phyloP scores from a whole-genome alignment of 1,139 yeast genomes.

The Scheffersomyces stambukii region DNA sequence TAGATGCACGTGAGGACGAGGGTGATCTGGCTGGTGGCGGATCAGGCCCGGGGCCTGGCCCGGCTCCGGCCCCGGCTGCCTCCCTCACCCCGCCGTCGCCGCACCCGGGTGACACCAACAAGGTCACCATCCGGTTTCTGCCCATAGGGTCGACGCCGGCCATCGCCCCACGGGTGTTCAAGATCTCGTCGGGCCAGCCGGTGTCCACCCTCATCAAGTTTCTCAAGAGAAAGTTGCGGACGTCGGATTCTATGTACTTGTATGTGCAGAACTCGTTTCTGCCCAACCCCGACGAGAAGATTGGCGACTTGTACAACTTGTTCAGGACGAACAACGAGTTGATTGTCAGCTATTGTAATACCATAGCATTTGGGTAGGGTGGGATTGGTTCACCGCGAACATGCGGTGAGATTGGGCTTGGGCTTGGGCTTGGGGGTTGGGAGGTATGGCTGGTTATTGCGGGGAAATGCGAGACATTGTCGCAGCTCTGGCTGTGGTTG shows the following conservation, averaged over 20 bases:
- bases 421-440: too few species aligned
- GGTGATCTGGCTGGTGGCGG: not conserved
- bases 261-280: slow-evolving; percentile 59
- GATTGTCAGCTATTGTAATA: slow-evolving; percentile 50
- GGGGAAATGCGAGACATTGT: too few species aligned
- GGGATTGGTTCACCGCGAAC: too few species aligned
- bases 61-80: slow-evolving; percentile 1
- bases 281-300: slow-evolving; percentile 55
- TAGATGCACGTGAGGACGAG: not conserved
- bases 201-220: slow-evolving; percentile 45
- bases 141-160: slow-evolving; percentile 57
- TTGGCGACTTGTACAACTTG: slow-evolving; percentile 42
- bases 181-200: slow-evolving; percentile 43
- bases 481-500: too few species aligned
- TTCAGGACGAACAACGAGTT: slow-evolving; percentile 50
- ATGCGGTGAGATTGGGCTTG: too few species aligned
- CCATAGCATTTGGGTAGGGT: slow-evolving; percentile 54
- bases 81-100: not conserved
- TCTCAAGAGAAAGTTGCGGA: slow-evolving; percentile 36
- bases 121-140: slow-evolving; percentile 47
- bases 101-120: slow-evolving; percentile 10
- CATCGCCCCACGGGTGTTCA: slow-evolving; percentile 46
- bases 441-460: too few species aligned
- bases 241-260: slow-evolving; percentile 22
- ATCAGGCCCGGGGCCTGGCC: too few species aligned